Base-by-base conservation (phyloP, 2,329 filamentous ascomycete species). In the Nakataea oryzae region DNA sequence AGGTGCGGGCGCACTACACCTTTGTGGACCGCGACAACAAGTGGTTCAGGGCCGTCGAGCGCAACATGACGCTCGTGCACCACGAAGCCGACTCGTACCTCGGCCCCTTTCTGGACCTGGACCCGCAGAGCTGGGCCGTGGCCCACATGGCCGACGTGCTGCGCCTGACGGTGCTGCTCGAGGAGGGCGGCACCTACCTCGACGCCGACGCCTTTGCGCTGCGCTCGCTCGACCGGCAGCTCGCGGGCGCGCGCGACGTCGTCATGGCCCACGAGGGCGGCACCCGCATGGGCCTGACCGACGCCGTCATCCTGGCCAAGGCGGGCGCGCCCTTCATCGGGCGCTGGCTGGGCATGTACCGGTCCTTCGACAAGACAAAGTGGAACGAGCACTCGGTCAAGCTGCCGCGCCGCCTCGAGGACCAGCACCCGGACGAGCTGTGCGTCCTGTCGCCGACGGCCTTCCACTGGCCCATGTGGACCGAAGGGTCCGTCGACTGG, bases 381-480 rank as follows among this genome's bases (percentile, higher is more conserved):
- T 76, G 74, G 74, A 76, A 76, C 65, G 74, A 73, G 61, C 74
- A 76, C 63, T 72, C 70, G 30, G 73, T 75, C 12, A 64, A 72
- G 24, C 66, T 75, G 12, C 73, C 72, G 1, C 72, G 72, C 56
- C 58, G 69, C 62, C 63, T 73, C 12, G 69, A 72, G 59, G 27
- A 66, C 7, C 56, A 68, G 24, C 66, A 70, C 32, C 69, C 68
- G 0, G 62, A 70, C 13, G 73, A 75, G 55, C 68, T 75, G 24
- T 76, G 74, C 67, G 63, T 71, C 2, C 64, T 76, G 24, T 68
- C 74, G 1, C 74, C 74, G 1, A 68, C 70, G 34, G 67, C 70
- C 29, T 75, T 76, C 66, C 75, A 75, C 66, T 76, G 74, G 74
- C 74, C 74, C 1, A 75, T 74, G 9, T 76, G 74, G 74, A 76